These are phyloP conservation scores for Stachybotrys elegans DNA, from an alignment of 2,329 filamentous ascomycete species.

Conservation along the genomic window DNA sequence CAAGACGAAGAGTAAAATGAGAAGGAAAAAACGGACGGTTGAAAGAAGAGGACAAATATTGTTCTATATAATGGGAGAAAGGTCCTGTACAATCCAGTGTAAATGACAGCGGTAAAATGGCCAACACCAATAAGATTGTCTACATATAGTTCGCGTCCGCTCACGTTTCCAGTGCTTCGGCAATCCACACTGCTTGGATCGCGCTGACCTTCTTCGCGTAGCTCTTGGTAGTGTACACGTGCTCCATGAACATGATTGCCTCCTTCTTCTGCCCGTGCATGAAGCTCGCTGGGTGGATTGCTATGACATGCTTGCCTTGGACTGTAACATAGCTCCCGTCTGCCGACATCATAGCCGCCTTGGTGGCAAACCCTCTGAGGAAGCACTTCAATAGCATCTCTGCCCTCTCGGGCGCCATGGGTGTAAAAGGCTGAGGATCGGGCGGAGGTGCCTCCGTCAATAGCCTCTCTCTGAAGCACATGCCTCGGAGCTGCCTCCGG, in stretches of 20 bases:
- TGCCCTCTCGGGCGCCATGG: conserved; percentile 48
- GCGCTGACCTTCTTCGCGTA: conserved; percentile 63
- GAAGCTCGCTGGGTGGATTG: conserved; percentile 59
- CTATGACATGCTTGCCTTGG: conserved; percentile 54
- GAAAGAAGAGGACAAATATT: too few species aligned
- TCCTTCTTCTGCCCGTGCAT: conserved; percentile 59
- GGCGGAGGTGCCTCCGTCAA: conserved; percentile 37
- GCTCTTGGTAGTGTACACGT: conserved; percentile 62
- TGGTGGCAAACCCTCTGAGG: conserved; percentile 54
- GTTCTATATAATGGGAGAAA: too few species aligned
- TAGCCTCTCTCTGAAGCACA: conserved; percentile 50
- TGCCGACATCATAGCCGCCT: conserved; percentile 55
- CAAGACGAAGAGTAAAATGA: too few species aligned
- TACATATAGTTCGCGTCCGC: too few species aligned
- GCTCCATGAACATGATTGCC: conserved; percentile 64
- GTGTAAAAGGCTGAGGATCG: conserved; percentile 53
- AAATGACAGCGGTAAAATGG: too few species aligned
- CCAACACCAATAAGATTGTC: too few species aligned
- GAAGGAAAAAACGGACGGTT: too few species aligned
- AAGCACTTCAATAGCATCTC: conserved; percentile 56
- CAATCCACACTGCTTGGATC: conserved; percentile 56
- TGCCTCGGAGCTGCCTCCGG: conserved; percentile 53
- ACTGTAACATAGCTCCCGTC: conserved; percentile 58
- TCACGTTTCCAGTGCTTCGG: conserved; percentile 41
- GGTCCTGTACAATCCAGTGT: too few species aligned